Base-by-base conservation (phyloP, 169 alveolate genomes). In the Plasmodium cynomolgi region DNA sequence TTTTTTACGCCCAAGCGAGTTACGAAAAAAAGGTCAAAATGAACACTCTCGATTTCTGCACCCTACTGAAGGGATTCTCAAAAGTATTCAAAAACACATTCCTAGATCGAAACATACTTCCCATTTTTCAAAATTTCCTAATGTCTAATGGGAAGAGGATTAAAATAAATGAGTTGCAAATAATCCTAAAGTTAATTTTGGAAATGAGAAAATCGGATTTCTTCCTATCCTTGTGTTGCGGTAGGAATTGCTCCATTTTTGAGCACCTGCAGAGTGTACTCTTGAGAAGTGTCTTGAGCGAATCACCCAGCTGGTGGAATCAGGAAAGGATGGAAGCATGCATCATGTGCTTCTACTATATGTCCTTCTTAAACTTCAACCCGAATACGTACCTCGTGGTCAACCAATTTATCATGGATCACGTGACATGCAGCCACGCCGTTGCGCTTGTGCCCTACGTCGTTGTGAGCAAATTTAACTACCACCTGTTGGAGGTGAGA, bases 391-490 rank as follows among this genome's bases (percentile, higher is more conserved):
- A 88, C 33, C 26, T 68, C 15, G 20, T 44, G 34, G 20, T 74
- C 34, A 79, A 79, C 50, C 20, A 80, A 7, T 77, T 79, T 23
- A 58, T 88, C 11, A n/a, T 88, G 83, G 54, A 81, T 26, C 71
- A 62, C 50, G 6, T 80, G 33, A 58, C 54, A 39, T 26, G 20
- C 44, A 7, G 33, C 13, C 29, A 5, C 23, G 33, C 72, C 3
- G 50, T 37, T 6, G 4, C 62, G 2, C 31, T 23, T 20, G 33
- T 88, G 31, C 94, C 94, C 11, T 88, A 88, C 71, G 54, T 88
- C n/a, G 26, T 88, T 79, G 47, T 88, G 50, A 81, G 94, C 82
- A 88, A 62, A 23, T 79, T 88, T 88, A 88, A 88, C 29, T 88
- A 79, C 83, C 79, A 62, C 39, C 39, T 41, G 82, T 39, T 88